Evolutionary conservation across 345 rosid species (phyloP), one percentile per base, ranked within the genome.

Genomic region (Lepidium africanum): DNA sequence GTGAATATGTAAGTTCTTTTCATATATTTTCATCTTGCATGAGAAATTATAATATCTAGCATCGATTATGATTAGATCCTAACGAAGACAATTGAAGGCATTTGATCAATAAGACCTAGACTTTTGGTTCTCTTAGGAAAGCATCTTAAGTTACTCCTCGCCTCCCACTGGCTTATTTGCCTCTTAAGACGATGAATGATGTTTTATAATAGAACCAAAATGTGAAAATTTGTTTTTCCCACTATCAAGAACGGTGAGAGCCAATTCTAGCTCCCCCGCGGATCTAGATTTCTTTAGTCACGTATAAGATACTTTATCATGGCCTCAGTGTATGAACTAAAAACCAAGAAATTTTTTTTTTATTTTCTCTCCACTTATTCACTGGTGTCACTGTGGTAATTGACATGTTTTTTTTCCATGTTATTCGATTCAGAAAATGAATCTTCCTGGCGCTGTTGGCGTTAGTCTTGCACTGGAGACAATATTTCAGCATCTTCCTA

Each of bases 371-470:
- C 45, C 42, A 45, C 62, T 14, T 46, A 30, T 19, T 15, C 30
- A 43, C 17, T 32, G 17, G 48, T 42, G 10, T 65, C 15, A 16
- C 39, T 5, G 32, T 67, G 37, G 14, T 13, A 13, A 59, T 49
- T 25, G 47, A 63, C 13, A 49, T 8, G 2, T 14, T 47, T 21
- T 12, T n/a, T 38, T 9, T 59, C 19, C 11, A 1, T 61, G 25
- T 61, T 57, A 12, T 37, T 67, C 36, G 63, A n/a, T 77, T 48
- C 85, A 90, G 96, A 90, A 77, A 87, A 80, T 79, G 71, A 91
- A 80, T 77, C 85, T 88, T 58, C 96, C 96, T 13, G 88, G 97
- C 43, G 94, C 88, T 75, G 95, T 93, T 78, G 98, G 98, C 35
- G 67, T 81, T 19, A 93, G 97, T 75, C 83, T 93, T 74, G 97